Evolutionary conservation across 208 protist species (phyloP).

Genomic region (Leishmania amazonensis): DNA sequence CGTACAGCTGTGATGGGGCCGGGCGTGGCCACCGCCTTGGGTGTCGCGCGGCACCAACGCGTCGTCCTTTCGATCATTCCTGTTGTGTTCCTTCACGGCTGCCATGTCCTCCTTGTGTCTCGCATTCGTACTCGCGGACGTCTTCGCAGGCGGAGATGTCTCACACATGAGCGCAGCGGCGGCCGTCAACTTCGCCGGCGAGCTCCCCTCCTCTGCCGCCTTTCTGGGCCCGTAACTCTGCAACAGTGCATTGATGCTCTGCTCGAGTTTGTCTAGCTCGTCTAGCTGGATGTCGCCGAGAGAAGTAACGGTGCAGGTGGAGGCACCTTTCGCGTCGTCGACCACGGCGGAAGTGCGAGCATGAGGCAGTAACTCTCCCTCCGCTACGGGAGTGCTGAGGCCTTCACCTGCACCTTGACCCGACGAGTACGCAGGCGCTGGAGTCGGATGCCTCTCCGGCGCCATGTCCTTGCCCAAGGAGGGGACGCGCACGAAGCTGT

Average conservation of each 20-base stretch:
- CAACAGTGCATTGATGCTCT: constrained; percentile 25
- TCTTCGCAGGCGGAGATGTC: constrained; percentile 10
- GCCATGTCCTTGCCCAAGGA: neutral
- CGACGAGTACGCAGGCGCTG: neutral
- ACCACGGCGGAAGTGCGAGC: neutral
- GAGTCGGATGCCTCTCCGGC: neutral
- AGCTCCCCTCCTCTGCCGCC: neutral
- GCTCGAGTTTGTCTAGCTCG: constrained; percentile 29
- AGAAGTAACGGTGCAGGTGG: neutral
- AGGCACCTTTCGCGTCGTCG: neutral
- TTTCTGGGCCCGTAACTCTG: constrained; percentile 10
- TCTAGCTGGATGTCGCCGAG: constrained; percentile 7
- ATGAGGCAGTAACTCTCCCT: neutral
- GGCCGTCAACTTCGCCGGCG: constrained; percentile 4
- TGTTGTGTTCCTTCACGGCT: neutral
- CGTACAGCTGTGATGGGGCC: too few species aligned
- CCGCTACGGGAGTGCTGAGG: neutral
- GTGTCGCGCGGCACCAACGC: neutral
- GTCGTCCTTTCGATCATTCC: neutral
- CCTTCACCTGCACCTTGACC: neutral
- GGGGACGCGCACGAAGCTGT: neutral
- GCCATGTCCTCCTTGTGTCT: neutral
- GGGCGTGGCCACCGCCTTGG: too few species aligned
- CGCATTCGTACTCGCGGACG: neutral
- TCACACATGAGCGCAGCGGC: neutral